These are phyloP conservation scores for Calonectria hawksworthii DNA, from an alignment of 2,329 filamentous ascomycete species.

Conservation along the genomic window DNA sequence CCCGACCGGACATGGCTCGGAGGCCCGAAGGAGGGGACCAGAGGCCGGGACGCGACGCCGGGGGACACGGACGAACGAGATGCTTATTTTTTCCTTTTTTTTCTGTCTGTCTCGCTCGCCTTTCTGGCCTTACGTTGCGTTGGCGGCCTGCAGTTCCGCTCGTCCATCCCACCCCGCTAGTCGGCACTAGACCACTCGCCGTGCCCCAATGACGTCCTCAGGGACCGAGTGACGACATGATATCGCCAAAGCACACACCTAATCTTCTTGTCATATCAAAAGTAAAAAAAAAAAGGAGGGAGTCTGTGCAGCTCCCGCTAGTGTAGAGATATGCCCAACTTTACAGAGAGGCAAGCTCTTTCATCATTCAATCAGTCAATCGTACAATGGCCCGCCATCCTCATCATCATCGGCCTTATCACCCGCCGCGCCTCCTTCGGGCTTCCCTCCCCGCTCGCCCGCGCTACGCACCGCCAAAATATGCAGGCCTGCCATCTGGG, in stretches of 20 bases:
- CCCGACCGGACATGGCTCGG: constrained; percentile 27
- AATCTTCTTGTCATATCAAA: not conserved
- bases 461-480: constrained; percentile 1
- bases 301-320: not conserved
- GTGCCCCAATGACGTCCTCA: constrained; percentile 9
- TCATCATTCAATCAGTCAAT: not conserved
- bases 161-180: constrained; percentile 15
- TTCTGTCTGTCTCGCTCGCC: not conserved
- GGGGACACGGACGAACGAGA: constrained; percentile 4
- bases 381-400: not conserved
- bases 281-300: too few relatives aligned
- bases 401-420: constrained; percentile 3
- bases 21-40: not conserved
- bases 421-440: not conserved
- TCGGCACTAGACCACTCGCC: not conserved
- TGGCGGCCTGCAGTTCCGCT: constrained; percentile 1
- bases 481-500: constrained; percentile 18
- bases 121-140: not conserved
- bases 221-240: constrained; percentile 6
- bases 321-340: not conserved
- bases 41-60: constrained; percentile 1
- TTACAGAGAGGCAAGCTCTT: not conserved
- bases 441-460: constrained; percentile 11
- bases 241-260: constrained; percentile 2
- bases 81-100: not conserved